These are phyloP conservation scores for Candida nitratophila DNA, from an alignment of 805 yeast genomes.

Conservation along the genomic window DNA sequence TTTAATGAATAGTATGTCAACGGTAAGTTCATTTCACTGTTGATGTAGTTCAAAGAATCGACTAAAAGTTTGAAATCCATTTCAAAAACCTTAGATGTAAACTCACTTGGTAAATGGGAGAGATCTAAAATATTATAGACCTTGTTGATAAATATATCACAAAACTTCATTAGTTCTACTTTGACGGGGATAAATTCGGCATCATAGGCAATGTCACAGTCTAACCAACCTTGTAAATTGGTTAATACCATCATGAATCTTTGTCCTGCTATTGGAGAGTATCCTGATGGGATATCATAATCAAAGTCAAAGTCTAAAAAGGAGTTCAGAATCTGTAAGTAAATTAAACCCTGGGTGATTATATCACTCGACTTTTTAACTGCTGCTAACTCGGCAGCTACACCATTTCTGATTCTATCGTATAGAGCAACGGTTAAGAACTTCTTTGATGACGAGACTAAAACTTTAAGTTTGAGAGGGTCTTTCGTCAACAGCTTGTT, in stretches of 20 bases:
- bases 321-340: slow-evolving; percentile 41
- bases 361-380: slow-evolving; percentile 34
- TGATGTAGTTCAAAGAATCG: slow-evolving; percentile 37
- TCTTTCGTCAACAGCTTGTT: slow-evolving; percentile 21
- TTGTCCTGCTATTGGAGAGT: slow-evolving; percentile 51
- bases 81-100: slow-evolving; percentile 25
- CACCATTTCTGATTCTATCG: slow-evolving; percentile 48
- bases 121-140: slow-evolving; percentile 21
- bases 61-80: slow-evolving; percentile 31
- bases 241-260: slow-evolving; percentile 56
- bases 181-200: slow-evolving; percentile 44
- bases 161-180: slow-evolving; percentile 40
- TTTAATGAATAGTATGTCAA: slow-evolving; percentile 41
- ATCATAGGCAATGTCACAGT: slow-evolving; percentile 55
- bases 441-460: slow-evolving; percentile 28
- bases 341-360: slow-evolving; percentile 33
- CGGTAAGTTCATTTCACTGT: slow-evolving; percentile 23
- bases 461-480: slow-evolving; percentile 29
- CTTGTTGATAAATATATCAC: slow-evolving; percentile 19
- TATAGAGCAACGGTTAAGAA: slow-evolving; percentile 30
- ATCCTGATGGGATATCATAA: slow-evolving; percentile 13
- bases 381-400: slow-evolving; percentile 63
- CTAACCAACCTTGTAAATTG: slow-evolving; percentile 50
- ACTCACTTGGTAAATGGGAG: slow-evolving; percentile 20
- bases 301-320: slow-evolving; percentile 30